A percentile compares a stretch with the other conserved stretches of the same genome.
These are phyloP conservation scores for Metahyphopichia silvanorum DNA, from an alignment of 805 yeast genomes.

Conservation along the genomic window DNA sequence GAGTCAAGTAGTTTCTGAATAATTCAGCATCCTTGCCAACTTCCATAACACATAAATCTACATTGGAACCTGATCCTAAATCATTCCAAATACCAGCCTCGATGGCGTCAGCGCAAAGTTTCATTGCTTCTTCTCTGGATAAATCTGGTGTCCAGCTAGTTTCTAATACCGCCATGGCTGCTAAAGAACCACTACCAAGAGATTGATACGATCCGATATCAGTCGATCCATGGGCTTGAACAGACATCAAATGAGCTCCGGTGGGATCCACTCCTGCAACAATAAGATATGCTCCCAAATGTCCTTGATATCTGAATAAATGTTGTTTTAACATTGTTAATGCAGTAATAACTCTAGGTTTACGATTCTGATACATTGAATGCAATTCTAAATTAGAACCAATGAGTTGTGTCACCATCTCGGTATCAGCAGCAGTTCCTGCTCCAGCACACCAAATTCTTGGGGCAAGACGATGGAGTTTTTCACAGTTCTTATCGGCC, in stretches of 20 bases:
- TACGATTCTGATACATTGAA: slow-evolving; percentile 74
- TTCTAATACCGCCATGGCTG: slow-evolving; percentile 97
- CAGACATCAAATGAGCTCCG: slow-evolving; percentile 87
- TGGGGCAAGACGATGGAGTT: slow-evolving; percentile 85
- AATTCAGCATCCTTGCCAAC: slow-evolving; percentile 83
- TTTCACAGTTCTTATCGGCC: slow-evolving; percentile 97
- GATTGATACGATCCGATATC: slow-evolving; percentile 93
- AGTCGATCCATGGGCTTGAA: slow-evolving; percentile 97
- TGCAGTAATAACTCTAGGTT: slow-evolving; percentile 92
- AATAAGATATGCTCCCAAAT: slow-evolving; percentile 93
- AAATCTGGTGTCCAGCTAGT: slow-evolving; percentile 78
- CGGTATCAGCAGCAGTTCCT: slow-evolving; percentile 99
- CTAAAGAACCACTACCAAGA: slow-evolving; percentile 94
- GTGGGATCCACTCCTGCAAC: slow-evolving; percentile 98
- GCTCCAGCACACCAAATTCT: slow-evolving; percentile 99
- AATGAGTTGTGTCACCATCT: slow-evolving; percentile 92
- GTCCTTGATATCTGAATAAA: slow-evolving; percentile 94
- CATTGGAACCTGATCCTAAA: slow-evolving; percentile 97
- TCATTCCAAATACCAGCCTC: slow-evolving; percentile 99
- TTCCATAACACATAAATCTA: slow-evolving; percentile 96
- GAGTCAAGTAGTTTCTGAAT: slow-evolving; percentile 83
- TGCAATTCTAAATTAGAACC: slow-evolving; percentile 90
- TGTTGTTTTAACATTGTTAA: slow-evolving; percentile 93
- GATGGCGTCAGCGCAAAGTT: slow-evolving; percentile 86
- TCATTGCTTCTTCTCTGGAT: slow-evolving; percentile 86